Percentiles rank a stretch among this genome's conserved stretches.
Evolutionary conservation across 805 yeast species (phyloP).

Genomic region (Ogataea corticis): DNA sequence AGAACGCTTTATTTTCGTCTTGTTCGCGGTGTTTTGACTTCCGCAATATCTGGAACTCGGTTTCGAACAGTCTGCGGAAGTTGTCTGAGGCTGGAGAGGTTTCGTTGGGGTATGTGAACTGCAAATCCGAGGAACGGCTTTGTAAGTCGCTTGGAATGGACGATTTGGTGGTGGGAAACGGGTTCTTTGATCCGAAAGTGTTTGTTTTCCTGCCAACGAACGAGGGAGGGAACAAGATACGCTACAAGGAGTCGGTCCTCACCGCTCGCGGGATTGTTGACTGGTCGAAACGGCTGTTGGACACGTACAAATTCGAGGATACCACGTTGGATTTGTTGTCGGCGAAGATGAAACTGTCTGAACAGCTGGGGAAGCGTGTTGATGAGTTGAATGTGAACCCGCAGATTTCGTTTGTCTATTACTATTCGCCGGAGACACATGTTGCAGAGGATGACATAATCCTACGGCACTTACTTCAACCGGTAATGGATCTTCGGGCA

Average conservation of each 20-base stretch:
- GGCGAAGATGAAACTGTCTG: conserved; percentile 22
- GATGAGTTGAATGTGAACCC: conserved; percentile 37
- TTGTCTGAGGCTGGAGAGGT: conserved; percentile 16
- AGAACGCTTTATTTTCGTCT: conserved; percentile 38
- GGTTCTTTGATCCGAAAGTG: conserved; percentile 24
- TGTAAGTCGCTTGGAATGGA: conserved; percentile 54
- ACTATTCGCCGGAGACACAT: conserved; percentile 49
- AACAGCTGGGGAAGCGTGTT: conserved; percentile 16
- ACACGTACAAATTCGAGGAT: conserved; percentile 44
- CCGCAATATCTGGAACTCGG: conserved; percentile 56
- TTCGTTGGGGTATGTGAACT: conserved; percentile 55
- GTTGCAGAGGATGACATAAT: conserved; percentile 64
- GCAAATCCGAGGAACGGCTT: conserved; percentile 47
- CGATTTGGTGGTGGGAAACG: conserved; percentile 19
- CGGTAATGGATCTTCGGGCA: conserved; percentile 55
- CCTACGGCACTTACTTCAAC: conserved; percentile 60
- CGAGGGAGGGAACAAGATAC: conserved; percentile 47
- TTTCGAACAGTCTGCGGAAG: conserved; percentile 47
- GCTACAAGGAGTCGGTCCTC: conserved; percentile 32
- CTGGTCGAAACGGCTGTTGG: conserved; percentile 50
- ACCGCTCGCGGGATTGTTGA: conserved; percentile 36
- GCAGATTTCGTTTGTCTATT: conserved; percentile 53
- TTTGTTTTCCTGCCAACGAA: conserved; percentile 53
- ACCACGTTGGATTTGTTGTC: conserved; percentile 25
- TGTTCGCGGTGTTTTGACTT: conserved; percentile 54